A percentile compares a stretch with the other conserved stretches of the same genome.
Evolutionary conservation across 1,284 basidiomycete species (phyloP).

Genomic region (Laetiporus sulphureus): DNA sequence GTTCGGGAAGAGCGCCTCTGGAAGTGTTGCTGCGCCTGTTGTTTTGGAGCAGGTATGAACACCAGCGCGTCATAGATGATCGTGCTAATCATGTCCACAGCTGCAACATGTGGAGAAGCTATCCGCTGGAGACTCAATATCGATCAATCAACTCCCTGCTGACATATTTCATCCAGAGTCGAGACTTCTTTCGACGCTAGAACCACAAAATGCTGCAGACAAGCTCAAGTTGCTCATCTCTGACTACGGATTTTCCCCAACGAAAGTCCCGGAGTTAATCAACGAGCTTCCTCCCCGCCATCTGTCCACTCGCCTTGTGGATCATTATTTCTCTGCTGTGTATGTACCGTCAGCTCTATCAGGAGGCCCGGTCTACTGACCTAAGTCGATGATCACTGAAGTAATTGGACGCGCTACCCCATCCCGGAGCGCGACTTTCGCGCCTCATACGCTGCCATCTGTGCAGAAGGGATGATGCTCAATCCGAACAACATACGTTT

Average conservation of each 20-base stretch:
- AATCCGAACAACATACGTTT: slow-evolving; percentile 85
- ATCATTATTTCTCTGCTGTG: slow-evolving; percentile 75
- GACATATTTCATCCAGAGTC: slow-evolving; percentile 19
- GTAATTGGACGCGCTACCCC: slow-evolving; percentile 94
- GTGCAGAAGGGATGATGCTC: slow-evolving; percentile 63
- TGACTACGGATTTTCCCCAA: slow-evolving; percentile 85
- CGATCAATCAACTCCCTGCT: slow-evolving; percentile 12
- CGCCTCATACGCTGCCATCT: slow-evolving; percentile 73
- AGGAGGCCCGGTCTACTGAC: too few relatives aligned
- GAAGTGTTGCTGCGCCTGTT: slow-evolving; percentile 68
- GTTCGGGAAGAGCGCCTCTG: slow-evolving; percentile 77
- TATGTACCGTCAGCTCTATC: slow-evolving; percentile 30
- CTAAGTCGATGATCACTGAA: slow-evolving; percentile 31
- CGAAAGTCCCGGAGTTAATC: slow-evolving; percentile 84
- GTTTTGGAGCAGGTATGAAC: slow-evolving; percentile 74
- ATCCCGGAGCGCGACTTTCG: slow-evolving; percentile 86
- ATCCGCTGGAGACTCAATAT: slow-evolving; percentile 10
- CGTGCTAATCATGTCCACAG: slow-evolving; percentile 26
- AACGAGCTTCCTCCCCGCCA: slow-evolving; percentile 79
- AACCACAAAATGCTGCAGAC: slow-evolving; percentile 70
- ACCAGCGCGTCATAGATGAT: too few relatives aligned
- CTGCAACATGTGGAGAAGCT: slow-evolving; percentile 42
- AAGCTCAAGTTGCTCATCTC: slow-evolving; percentile 78
- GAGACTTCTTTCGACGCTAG: slow-evolving; percentile 28
- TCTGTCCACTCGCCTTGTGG: slow-evolving; percentile 67